Conservation (phyloP, 108 stramenopile species). For the Cyclotella kingstonii region DNA sequence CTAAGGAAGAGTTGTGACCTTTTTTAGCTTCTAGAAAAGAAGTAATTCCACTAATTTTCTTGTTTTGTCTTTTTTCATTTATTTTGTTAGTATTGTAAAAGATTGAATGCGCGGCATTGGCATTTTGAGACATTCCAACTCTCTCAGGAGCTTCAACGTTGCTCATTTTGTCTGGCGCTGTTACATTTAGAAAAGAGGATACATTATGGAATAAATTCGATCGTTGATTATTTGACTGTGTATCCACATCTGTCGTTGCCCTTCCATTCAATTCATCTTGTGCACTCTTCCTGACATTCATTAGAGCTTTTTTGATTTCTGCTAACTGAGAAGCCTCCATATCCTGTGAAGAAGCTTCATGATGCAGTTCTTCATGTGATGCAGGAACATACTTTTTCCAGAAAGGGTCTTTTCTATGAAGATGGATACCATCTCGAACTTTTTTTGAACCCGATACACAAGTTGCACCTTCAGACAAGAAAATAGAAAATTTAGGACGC, state of each 20-base stretch:
- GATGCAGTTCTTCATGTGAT: neutral
- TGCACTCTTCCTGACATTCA: slow-evolving; percentile 8
- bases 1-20: too few species aligned
- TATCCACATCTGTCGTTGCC: neutral
- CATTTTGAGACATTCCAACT: too few species aligned
- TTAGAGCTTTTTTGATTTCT: slow-evolving; percentile 9
- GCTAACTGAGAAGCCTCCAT: neutral
- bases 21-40: too few species aligned
- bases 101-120: too few species aligned
- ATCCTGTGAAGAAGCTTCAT: neutral
- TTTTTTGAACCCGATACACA: neutral
- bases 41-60: too few species aligned
- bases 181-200: too few species aligned
- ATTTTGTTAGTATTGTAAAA: too few species aligned
- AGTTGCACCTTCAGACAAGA: neutral
- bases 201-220: too few species aligned
- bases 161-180: too few species aligned
- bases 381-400: neutral
- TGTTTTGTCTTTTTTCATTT: too few species aligned
- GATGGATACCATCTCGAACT: neutral
- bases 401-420: neutral
- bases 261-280: neutral
- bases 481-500: neutral
- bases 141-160: too few species aligned
- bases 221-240: neutral